Evolutionary conservation across 192 early-diverging fungal genomes (phyloP).

Genomic region (Hyaloraphidium curvatum): DNA sequence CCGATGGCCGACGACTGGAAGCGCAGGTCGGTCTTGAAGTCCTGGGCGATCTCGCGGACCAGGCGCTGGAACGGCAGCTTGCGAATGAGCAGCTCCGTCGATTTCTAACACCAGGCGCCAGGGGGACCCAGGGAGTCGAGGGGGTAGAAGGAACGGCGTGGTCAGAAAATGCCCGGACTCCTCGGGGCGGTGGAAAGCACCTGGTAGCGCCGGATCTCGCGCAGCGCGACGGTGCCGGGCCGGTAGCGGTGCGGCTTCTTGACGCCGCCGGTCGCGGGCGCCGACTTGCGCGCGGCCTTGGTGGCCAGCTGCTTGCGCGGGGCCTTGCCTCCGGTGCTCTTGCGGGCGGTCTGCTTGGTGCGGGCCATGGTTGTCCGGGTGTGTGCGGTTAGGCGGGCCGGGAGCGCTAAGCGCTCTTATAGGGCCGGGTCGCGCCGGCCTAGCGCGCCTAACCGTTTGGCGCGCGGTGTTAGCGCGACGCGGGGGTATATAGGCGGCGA

Average conservation of each 20-base stretch:
- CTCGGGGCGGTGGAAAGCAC: too few species aligned
- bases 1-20: slow-evolving; percentile 99
- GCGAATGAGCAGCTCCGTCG: slow-evolving; percentile 83
- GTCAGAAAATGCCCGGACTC: neutral
- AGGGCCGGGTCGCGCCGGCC: too few species aligned
- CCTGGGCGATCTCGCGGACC: slow-evolving; percentile 97
- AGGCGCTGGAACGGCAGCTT: slow-evolving; percentile 89
- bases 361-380: too few species aligned
- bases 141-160: neutral
- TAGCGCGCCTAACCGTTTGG: too few species aligned
- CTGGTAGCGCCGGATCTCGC: too few species aligned
- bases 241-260: slow-evolving; percentile 78
- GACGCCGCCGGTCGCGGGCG: slow-evolving; percentile 82
- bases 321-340: slow-evolving; percentile 98
- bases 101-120: slow-evolving; percentile 85
- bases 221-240: slow-evolving; percentile 77
- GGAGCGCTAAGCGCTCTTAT: too few species aligned
- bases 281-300: slow-evolving; percentile 81
- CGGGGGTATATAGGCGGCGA: too few species aligned
- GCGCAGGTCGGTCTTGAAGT: slow-evolving; percentile 97
- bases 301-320: slow-evolving; percentile 60
- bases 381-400: too few species aligned
- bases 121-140: neutral
- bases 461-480: too few species aligned
- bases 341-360: slow-evolving; percentile 92